Evolutionary conservation across 768 basidiomycete genomes (phyloP).

Genomic region (Suillus brevipes): DNA sequence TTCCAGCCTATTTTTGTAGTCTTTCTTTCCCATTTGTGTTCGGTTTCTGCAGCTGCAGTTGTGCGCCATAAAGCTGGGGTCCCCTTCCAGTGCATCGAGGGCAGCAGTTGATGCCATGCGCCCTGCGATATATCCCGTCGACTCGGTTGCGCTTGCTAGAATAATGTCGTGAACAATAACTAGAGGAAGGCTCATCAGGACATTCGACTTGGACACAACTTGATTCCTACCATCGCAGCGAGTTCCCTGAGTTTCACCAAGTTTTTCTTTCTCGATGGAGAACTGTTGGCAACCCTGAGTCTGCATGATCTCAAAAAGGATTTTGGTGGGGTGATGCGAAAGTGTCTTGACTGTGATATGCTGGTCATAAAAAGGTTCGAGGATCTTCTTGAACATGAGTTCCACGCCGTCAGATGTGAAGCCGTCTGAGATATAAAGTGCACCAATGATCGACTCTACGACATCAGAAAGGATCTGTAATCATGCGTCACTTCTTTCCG

Average conservation of each 20-base stretch:
- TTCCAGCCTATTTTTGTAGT: slow-evolving; percentile 38
- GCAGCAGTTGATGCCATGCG: slow-evolving; percentile 64
- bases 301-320: slow-evolving; percentile 72
- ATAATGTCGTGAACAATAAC: slow-evolving; percentile 69
- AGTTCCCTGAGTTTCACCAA: slow-evolving; percentile 34
- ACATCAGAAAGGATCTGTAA: slow-evolving; percentile 73
- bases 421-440: slow-evolving; percentile 74
- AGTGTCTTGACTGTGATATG: slow-evolving; percentile 73
- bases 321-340: slow-evolving; percentile 75
- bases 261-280: slow-evolving; percentile 54
- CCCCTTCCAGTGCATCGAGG: slow-evolving; percentile 65
- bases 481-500: slow-evolving; percentile 7
- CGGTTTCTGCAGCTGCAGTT: slow-evolving; percentile 65
- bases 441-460: slow-evolving; percentile 78
- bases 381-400: slow-evolving; percentile 61
- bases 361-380: slow-evolving; percentile 78
- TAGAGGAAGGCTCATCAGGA: slow-evolving; percentile 31
- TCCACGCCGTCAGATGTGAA: slow-evolving; percentile 63
- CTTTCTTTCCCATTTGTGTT: slow-evolving; percentile 34
- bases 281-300: slow-evolving; percentile 70
- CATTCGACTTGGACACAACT: slow-evolving; percentile 12
- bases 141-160: slow-evolving; percentile 58
- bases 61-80: slow-evolving; percentile 58
- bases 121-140: slow-evolving; percentile 52
- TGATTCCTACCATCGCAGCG: slow-evolving; percentile 52